Conservation (phyloP, 768 basidiomycete species). For the Tubosaeta sp. region DNA sequence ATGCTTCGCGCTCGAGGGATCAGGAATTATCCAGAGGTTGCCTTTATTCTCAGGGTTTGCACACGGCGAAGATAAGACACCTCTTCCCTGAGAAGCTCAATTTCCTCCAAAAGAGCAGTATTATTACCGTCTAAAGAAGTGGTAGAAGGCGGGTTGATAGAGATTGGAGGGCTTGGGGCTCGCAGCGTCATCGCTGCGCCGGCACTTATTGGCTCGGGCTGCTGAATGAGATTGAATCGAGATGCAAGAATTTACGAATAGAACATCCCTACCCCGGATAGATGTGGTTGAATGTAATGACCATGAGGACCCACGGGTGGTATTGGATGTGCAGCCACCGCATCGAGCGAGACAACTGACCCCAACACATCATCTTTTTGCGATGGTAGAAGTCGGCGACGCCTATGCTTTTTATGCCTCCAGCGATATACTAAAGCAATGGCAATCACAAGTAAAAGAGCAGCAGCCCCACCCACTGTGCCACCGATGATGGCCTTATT, state of each 20-base stretch:
- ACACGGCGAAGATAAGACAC: slow-evolving; percentile 6
- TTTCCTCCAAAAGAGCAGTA: not conserved
- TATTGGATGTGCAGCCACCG: not conserved
- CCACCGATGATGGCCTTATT: slow-evolving; percentile 8
- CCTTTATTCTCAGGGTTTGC: not conserved
- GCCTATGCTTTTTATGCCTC: not conserved
- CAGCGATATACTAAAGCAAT: slow-evolving; percentile 5
- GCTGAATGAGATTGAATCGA: not conserved
- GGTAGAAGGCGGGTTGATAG: slow-evolving; percentile 1
- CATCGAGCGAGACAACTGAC: not conserved
- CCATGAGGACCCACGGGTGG: not conserved
- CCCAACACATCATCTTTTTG: not conserved
- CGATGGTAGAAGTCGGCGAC: not conserved
- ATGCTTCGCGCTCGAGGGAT: not conserved
- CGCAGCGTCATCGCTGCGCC: not conserved
- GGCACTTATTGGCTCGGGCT: not conserved
- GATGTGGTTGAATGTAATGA: not conserved
- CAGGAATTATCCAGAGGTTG: not conserved
- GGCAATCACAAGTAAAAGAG: not conserved
- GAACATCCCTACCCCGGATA: not conserved
- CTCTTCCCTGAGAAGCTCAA: slow-evolving; percentile 7
- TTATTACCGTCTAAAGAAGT: not conserved
- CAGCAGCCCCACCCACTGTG: not conserved
- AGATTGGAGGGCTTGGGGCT: not conserved
- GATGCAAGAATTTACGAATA: not conserved